These are phyloP conservation scores for Lablab purpureus DNA, from an alignment of 306 rosid species.

Conservation along the genomic window DNA sequence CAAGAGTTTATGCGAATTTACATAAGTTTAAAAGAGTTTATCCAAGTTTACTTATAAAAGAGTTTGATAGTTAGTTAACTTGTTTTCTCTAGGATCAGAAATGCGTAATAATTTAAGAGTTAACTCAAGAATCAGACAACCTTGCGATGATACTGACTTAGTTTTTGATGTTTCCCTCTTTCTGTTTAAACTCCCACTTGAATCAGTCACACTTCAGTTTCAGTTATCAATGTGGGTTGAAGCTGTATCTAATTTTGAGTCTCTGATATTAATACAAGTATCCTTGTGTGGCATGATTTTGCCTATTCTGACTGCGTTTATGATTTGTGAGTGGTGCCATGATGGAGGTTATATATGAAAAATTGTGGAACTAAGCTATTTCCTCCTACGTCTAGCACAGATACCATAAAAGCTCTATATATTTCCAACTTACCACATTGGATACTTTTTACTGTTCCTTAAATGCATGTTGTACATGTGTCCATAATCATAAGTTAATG, in stretches of 20 bases:
- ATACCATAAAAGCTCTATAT: not conserved
- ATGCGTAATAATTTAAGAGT: no score
- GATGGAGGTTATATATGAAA: slow-evolving; percentile 17
- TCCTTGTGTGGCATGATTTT: slow-evolving; percentile 27
- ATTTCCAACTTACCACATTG: slow-evolving; percentile 16
- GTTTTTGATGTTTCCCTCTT: slow-evolving; percentile 9
- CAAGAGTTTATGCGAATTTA: no score
- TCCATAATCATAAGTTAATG: slow-evolving; percentile 22
- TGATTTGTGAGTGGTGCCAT: slow-evolving; percentile 9
- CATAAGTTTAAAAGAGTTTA: no score
- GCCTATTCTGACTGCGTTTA: slow-evolving; percentile 26
- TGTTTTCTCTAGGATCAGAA: no score
- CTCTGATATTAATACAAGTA: slow-evolving; percentile 2
- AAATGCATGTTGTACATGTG: slow-evolving; percentile 23
- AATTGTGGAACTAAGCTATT: slow-evolving; percentile 8
- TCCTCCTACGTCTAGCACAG: slow-evolving; percentile 39
- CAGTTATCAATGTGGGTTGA: not conserved
- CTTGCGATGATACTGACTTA: slow-evolving; percentile 12
- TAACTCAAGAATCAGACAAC: no score
- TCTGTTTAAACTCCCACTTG: slow-evolving; percentile 22
- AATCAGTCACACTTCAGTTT: not conserved
- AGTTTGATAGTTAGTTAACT: no score
- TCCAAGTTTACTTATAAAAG: no score
- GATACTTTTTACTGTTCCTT: slow-evolving; percentile 33
- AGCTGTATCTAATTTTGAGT: slow-evolving; percentile 3